phyloP scores from a whole-genome alignment of 306 rosid genomes.

The Psophocarpus tetragonolobus region DNA sequence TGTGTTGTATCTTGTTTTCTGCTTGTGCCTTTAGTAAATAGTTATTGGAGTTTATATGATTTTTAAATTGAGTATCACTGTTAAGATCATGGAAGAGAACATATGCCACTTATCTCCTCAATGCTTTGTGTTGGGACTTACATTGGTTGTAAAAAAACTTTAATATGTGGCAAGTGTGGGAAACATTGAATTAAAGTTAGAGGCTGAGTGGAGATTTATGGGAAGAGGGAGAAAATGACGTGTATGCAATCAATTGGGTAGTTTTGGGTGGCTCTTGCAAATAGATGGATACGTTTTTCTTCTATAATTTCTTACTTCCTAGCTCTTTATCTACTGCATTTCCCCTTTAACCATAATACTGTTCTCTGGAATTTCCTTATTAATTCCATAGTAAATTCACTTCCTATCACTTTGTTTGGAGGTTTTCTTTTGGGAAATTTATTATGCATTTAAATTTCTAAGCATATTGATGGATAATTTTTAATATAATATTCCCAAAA shows the following conservation, averaged over 20 bases:
- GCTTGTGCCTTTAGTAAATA: slow-evolving; percentile 17
- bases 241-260: background rate
- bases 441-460: slow-evolving; percentile 10
- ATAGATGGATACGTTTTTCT: background rate
- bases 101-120: background rate
- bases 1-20: background rate
- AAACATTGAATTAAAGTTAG: background rate
- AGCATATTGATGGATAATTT: slow-evolving; percentile 14
- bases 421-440: slow-evolving; percentile 15
- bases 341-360: background rate
- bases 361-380: background rate
- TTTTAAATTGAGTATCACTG: background rate
- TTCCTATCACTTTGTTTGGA: background rate
- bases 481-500: slow-evolving; percentile 21
- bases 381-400: background rate
- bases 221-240: background rate
- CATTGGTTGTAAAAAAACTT: background rate
- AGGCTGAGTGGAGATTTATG: background rate
- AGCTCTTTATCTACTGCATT: background rate
- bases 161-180: background rate
- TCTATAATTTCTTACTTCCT: background rate
- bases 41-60: slow-evolving; percentile 16
- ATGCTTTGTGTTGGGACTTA: background rate
- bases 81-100: slow-evolving; percentile 3
- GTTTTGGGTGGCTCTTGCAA: background rate